Evolutionary conservation across 805 yeast genomes (phyloP).

Genomic region (Kuraishia borneana): DNA sequence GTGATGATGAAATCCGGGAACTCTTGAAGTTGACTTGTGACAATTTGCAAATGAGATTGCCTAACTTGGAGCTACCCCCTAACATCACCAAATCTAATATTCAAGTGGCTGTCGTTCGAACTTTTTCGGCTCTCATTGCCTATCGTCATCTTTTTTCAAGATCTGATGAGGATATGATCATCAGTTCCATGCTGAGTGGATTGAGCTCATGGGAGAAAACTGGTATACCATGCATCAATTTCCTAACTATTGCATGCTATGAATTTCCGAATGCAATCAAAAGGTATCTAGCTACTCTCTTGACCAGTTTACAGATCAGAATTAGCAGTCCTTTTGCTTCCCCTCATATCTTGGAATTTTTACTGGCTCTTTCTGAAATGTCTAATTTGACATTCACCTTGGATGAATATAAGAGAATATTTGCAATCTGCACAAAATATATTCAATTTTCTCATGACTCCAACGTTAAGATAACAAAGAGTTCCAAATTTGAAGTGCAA

Average conservation of each 20-base stretch:
- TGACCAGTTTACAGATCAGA: constrained; percentile 65
- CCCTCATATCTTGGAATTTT: constrained; percentile 66
- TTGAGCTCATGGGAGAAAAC: constrained; percentile 70
- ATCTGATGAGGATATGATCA: constrained; percentile 51
- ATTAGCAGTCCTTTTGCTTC: constrained; percentile 60
- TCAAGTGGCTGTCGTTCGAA: constrained; percentile 53
- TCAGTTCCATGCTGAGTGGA: constrained; percentile 48
- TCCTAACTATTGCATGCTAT: constrained; percentile 67
- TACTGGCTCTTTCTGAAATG: constrained; percentile 52
- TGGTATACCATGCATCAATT: constrained; percentile 68
- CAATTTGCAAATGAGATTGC: constrained; percentile 42
- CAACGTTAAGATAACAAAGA: background rate
- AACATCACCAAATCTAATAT: constrained; percentile 45
- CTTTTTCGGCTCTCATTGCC: constrained; percentile 51
- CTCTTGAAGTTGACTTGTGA: constrained; percentile 35
- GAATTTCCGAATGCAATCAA: constrained; percentile 69
- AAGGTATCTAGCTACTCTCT: constrained; percentile 53
- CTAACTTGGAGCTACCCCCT: constrained; percentile 28
- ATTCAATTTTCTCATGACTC: constrained; percentile 58
- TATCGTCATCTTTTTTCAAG: constrained; percentile 43
- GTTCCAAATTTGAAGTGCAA: constrained; percentile 9
- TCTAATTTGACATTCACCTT: constrained; percentile 62
- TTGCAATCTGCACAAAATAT: constrained; percentile 74
- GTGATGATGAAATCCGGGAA: constrained; percentile 28
- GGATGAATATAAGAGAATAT: constrained; percentile 70